Conservation (phyloP, 495 filamentous ascomycete species). For the Talaromyces ruber region DNA sequence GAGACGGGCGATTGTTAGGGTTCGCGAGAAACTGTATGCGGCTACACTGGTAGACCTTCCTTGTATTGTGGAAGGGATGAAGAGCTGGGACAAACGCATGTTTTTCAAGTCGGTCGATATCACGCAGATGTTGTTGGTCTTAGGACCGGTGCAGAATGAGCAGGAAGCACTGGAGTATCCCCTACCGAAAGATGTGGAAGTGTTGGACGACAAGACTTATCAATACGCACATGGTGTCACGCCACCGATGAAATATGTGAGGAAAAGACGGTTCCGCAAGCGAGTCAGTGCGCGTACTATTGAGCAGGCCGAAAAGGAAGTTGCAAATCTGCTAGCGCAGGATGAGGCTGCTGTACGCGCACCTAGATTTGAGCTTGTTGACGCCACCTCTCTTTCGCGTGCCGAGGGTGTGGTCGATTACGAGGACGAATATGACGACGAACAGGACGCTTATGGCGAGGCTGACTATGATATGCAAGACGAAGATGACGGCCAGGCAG, state of each 20-base stretch:
- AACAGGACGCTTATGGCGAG: conserved; percentile 47
- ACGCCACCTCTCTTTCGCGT: conserved; percentile 45
- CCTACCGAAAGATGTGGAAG: conserved; percentile 57
- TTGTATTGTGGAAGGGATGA: conserved; percentile 89
- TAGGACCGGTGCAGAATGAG: conserved; percentile 61
- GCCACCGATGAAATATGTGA: conserved; percentile 78
- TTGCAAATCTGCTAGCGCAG: conserved; percentile 63
- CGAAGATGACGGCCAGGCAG: conserved; percentile 28
- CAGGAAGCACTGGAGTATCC: conserved; percentile 59
- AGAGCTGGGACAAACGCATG: conserved; percentile 85
- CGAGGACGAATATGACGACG: conserved; percentile 34
- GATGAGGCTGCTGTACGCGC: conserved; percentile 52
- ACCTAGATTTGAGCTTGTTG: conserved; percentile 55
- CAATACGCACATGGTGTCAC: conserved; percentile 91
- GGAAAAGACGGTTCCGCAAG: conserved; percentile 73
- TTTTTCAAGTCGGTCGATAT: conserved; percentile 94
- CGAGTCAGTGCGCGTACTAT: conserved; percentile 76
- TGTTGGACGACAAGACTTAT: conserved; percentile 46
- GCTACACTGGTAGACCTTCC: conserved; percentile 81
- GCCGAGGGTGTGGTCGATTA: conserved; percentile 39
- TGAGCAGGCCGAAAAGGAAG: conserved; percentile 76
- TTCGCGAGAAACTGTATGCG: conserved; percentile 66
- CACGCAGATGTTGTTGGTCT: conserved; percentile 86
- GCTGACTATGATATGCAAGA: conserved; percentile 43
- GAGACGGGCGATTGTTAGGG: conserved; percentile 60